Percentiles rank a stretch among this genome's conserved stretches.
Evolutionary conservation across 768 basidiomycete species (phyloP).

Genomic region (Boletus rufocinnamomeus): DNA sequence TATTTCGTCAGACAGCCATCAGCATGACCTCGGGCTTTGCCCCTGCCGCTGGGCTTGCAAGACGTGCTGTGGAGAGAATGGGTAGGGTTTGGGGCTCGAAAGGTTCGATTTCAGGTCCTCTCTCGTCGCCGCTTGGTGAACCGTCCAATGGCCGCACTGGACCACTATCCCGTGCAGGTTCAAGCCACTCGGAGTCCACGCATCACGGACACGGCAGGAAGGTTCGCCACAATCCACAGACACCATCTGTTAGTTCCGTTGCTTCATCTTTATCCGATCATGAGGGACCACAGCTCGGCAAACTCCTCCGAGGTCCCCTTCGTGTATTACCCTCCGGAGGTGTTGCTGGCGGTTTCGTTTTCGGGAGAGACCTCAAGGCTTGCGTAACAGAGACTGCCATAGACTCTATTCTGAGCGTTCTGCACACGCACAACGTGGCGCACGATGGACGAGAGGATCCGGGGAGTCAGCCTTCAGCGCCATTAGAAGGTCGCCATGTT

Average conservation of each 20-base stretch:
- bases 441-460: constrained; percentile 1
- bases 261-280: constrained; percentile 49
- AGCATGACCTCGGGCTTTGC: constrained; percentile 70
- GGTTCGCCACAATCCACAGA: constrained; percentile 56
- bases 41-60: constrained; percentile 73
- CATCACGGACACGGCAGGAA: constrained; percentile 35
- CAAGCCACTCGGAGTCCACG: constrained; percentile 39
- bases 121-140: constrained; percentile 48
- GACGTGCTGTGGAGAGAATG: constrained; percentile 77
- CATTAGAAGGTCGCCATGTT: constrained; percentile 53
- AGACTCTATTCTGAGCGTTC: constrained; percentile 19
- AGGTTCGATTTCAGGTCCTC: constrained; percentile 39
- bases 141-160: constrained; percentile 39
- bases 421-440: constrained; percentile 10
- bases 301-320: constrained; percentile 55
- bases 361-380: constrained; percentile 57
- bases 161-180: constrained; percentile 40
- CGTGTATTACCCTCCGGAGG: constrained; percentile 38
- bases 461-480: constrained; percentile 22
- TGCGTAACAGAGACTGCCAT: constrained; percentile 62
- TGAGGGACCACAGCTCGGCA: constrained; percentile 58
- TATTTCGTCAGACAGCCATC: constrained; percentile 64
- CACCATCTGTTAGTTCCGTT: constrained; percentile 58
- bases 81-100: constrained; percentile 61
- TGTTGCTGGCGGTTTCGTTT: constrained; percentile 56